phyloP scores from a whole-genome alignment of 306 rosid species.

The Malus domestica region ASM211411v1 NC_041790.1:36971001-36971500 shows the following conservation, averaged over 20 bases:
- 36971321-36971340: constrained; percentile 65
- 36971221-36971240: constrained; percentile 62
- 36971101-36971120: too few species aligned
- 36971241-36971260: constrained; percentile 83
- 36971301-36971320: constrained; percentile 60
- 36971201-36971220: constrained; percentile 19
- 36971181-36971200: neutral
- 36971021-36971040: too few species aligned
- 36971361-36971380: constrained; percentile 76
- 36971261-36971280: constrained; percentile 81
- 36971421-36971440: constrained; percentile 67
- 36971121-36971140: too few species aligned
- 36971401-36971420: constrained; percentile 60
- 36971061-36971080: too few species aligned
- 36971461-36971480: neutral
- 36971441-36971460: constrained; percentile 24
- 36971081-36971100: too few species aligned
- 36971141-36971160: too few species aligned
- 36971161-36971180: too few species aligned
- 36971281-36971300: constrained; percentile 66
- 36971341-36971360: constrained; percentile 68
- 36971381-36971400: constrained; percentile 57
- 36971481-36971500: neutral
- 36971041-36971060: too few species aligned
- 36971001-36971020: too few species aligned